These are phyloP conservation scores for Stemphylium beticola DNA, from an alignment of 2,329 filamentous ascomycete species.

Conservation along the genomic window DNA sequence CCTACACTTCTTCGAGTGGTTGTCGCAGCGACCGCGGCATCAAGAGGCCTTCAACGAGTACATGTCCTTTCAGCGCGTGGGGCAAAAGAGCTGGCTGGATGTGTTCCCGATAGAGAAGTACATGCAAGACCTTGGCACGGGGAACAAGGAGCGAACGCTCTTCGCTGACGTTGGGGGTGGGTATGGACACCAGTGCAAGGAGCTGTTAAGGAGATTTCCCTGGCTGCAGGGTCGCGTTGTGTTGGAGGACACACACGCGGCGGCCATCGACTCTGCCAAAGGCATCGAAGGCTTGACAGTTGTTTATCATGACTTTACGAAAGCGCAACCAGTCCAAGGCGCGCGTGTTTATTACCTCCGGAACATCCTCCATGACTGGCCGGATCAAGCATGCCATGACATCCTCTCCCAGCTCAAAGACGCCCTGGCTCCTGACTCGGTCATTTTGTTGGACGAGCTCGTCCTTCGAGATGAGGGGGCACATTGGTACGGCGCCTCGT, in stretches of 20 bases:
- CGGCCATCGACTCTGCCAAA: constrained; percentile 8
- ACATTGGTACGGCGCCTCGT: constrained; percentile 10
- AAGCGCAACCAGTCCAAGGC: constrained; percentile 2
- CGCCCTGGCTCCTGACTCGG: constrained; percentile 9
- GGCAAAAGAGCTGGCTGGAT: constrained; percentile 10
- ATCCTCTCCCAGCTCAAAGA: constrained; percentile 7
- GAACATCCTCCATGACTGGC: constrained; percentile 12
- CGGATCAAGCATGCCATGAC: constrained; percentile 2
- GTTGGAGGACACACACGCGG: constrained; percentile 6
- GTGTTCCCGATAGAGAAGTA: constrained; percentile 9
- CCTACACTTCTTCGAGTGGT: constrained; percentile 10
- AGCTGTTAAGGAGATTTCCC: constrained; percentile 4
- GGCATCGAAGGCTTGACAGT: constrained; percentile 4
- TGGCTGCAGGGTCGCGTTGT: constrained; percentile 5
- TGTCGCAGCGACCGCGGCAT: constrained; percentile 7
- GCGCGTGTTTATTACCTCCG: constrained; percentile 8
- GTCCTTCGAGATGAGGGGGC: constrained; percentile 1
- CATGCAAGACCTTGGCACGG: not conserved
- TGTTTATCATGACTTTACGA: constrained; percentile 6
- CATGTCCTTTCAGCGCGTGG: constrained; percentile 11
- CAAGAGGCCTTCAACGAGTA: constrained; percentile 13
- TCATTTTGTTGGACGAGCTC: constrained; percentile 9
- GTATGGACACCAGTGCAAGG: constrained; percentile 7
- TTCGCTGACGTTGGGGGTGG: constrained; percentile 9
- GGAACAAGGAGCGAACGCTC: not conserved